Base-by-base conservation (phyloP, 345 rosid genomes). In the Hibiscus mutabilis region DNA sequence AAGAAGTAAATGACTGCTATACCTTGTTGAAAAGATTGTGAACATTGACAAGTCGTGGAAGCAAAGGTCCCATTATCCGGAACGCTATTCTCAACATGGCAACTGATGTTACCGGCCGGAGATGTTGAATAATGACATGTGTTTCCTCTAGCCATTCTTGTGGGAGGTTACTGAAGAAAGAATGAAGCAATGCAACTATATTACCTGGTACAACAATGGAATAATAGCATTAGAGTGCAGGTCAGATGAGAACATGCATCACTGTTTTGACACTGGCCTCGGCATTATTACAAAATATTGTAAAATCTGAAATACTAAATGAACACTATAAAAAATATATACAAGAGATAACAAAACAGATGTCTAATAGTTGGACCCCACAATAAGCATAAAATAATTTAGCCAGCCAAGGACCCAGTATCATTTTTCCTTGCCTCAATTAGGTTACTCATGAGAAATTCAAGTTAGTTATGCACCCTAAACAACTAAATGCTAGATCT, bases 121-220 rank as follows among this genome's bases (percentile, higher is more conserved):
- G 93, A 81, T 96, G 86, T 79, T 83, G 84, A 70, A 91, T 81
- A 80, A 96, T 88, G 68, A 63, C 79, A 70, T 90, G 97, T 0
- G 96, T 86, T 74, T 96, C 91, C 71, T 96, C 99, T 71, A 96
- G 88, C 99, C 98, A 96, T 86, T 96, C 99, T 71, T 91, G 98
- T 37, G 98, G 99, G 72, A 96, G 97, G 77, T 91, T 92, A 75
- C 97, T 83, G 80, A 90, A 96, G 94, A 96, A 89, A 64, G 97
- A 85, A 82, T 91, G 99, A 60, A 96, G 94, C 80, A 96, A 80
- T 2, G 99, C 98, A 27, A 96, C 89, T 58, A 85, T 80, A 75
- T 89, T 96, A 70, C 99, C 99, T 95, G 93, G 76, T 67, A 76
- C 66, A 76, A 59, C 60, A 64, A 65, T 18, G 18, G 5, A 14